Conservation (phyloP, 345 rosid species). For the Eucalyptus dawsonii region DNA sequence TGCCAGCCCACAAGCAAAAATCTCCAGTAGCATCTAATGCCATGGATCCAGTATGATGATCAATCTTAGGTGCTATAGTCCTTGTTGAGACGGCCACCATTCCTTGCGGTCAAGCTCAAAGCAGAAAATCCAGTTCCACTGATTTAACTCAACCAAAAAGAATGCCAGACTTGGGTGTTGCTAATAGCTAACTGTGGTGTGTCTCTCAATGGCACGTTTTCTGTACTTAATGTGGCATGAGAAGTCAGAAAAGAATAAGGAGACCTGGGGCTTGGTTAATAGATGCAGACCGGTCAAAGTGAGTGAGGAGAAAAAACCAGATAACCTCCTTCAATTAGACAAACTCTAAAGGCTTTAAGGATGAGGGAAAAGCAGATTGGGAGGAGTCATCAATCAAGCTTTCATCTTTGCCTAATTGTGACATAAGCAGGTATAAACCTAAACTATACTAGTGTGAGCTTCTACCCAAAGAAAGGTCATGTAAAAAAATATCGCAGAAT, state of each 20-base stretch:
- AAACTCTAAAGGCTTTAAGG: neutral
- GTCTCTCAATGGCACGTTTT: neutral
- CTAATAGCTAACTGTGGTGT: neutral
- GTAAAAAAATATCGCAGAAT: neutral
- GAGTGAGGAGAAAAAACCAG: neutral
- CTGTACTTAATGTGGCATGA: neutral
- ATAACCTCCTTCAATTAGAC: neutral
- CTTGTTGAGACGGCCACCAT: neutral
- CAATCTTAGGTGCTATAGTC: neutral
- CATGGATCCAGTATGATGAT: neutral
- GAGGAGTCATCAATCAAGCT: neutral
- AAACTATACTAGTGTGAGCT: neutral
- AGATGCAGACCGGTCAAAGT: neutral
- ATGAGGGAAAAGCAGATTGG: neutral
- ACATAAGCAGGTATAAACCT: neutral
- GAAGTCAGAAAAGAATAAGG: neutral
- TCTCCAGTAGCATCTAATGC: neutral
- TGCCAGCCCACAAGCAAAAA: no score
- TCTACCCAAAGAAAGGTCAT: neutral
- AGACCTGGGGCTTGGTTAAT: neutral
- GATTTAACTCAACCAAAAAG: neutral
- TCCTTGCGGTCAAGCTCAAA: neutral
- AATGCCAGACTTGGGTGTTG: neutral
- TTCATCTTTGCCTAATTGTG: neutral
- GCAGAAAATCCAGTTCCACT: neutral